Percentiles rank a stretch among this genome's conserved stretches.
These are phyloP conservation scores for Backusella australiensis DNA, from an alignment of 192 early-diverging fungal species.

Conservation along the genomic window DNA sequence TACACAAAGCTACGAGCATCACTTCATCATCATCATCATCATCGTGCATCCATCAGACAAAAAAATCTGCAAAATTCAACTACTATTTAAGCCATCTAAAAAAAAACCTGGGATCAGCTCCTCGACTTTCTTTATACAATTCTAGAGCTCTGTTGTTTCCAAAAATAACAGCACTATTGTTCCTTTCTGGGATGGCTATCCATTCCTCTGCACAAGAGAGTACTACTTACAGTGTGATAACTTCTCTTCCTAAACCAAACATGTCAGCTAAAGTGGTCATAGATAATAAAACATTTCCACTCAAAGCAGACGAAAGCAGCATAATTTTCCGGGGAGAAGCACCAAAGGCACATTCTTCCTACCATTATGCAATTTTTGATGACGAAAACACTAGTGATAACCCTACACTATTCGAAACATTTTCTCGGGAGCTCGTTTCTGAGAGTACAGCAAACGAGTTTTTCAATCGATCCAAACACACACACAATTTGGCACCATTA, in stretches of 20 bases:
- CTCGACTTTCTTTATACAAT: too few relatives aligned
- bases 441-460: slow-evolving; percentile 5
- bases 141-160: too few relatives aligned
- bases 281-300: neutral
- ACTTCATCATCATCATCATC: too few relatives aligned
- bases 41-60: too few relatives aligned
- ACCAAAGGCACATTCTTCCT: neutral
- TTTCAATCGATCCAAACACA: slow-evolving; percentile 6
- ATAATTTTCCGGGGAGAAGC: slow-evolving; percentile 11
- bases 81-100: too few relatives aligned
- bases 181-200: neutral
- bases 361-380: neutral
- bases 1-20: too few relatives aligned
- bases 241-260: neutral
- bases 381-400: neutral
- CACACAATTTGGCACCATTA: neutral
- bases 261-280: neutral
- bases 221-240: neutral
- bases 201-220: neutral
- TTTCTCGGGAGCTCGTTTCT: neutral
- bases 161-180: neutral
- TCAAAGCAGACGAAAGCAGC: neutral
- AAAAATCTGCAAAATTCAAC: too few relatives aligned
- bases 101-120: too few relatives aligned
- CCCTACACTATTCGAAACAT: neutral